Base-by-base conservation (phyloP, 2,329 filamentous ascomycete genomes). In the Camillea tinctor region DNA sequence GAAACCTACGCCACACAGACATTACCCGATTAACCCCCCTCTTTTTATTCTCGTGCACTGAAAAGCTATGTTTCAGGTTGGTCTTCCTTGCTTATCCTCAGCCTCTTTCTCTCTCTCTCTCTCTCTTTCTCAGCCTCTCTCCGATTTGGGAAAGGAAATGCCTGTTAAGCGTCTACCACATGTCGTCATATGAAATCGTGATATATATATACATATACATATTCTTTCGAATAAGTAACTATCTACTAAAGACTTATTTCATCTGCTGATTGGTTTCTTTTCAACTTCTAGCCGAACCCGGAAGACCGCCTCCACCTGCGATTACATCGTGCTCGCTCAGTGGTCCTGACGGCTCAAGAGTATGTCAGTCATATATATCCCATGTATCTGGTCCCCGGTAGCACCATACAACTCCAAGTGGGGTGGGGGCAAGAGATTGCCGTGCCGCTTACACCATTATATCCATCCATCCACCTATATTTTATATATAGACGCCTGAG, bases 271-370 rank as follows among this genome's bases (percentile, higher is more conserved):
- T 52, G 56, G 55, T 58, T 36, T 21, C 15, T 48, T 57, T 48
- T 36, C 21, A 44, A 36, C 30, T 44, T 52, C 50, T 63, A 74
- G 72, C 70, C 72, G 57, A 60, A 73, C 50, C 68, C 70, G 52
- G 72, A 74, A 66, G 71, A 74, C 73, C 84, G 85, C 64, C 91
- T 96, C 73, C 90, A 86, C 64, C 82, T 96, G 55, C 90, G 93
- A 63, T 81, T 91, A 64, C 93, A 97, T 77, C 88, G 93, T 57
- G 93, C 93, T 51, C 87, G 90, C 62, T 93, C 90, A 22, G 90
- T 96, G 30, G 81, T 95, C 22, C 82, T 97, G 61, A 96, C 92
- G 3, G 81, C 87, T 22, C 83, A 90, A 68, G 94, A 97, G 83
- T 85, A 73, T 76, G 81, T 76, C 22, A 22, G 19, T 23, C 13